Percentiles rank a stretch among this genome's conserved stretches.
Evolutionary conservation across 2,329 filamentous ascomycete genomes (phyloP).

Genomic region (Colletotrichum viniferum): DNA sequence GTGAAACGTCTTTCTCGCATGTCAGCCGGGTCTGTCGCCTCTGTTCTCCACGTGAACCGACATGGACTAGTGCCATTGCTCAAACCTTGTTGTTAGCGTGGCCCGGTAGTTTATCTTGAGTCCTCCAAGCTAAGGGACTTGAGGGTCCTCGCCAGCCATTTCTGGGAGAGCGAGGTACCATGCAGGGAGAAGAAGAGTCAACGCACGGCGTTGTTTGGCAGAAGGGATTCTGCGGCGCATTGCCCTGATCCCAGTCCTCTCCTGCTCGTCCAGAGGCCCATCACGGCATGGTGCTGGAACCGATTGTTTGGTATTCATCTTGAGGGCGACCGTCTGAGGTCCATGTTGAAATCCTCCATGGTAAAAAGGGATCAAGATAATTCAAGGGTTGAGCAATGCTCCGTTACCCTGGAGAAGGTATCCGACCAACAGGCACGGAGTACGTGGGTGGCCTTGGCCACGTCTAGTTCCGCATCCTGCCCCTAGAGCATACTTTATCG

Average conservation of each 20-base stretch:
- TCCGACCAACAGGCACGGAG: background rate
- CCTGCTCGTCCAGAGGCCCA: background rate
- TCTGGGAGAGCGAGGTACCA: background rate
- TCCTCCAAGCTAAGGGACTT: background rate
- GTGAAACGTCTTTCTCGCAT: slow-evolving; percentile 14
- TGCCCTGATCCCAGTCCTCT: background rate
- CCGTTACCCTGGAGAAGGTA: background rate
- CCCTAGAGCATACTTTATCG: background rate
- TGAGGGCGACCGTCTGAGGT: background rate
- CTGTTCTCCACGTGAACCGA: slow-evolving; percentile 14
- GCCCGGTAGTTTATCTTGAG: slow-evolving; percentile 3
- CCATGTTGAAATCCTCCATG: background rate
- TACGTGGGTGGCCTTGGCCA: background rate
- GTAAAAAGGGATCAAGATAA: background rate
- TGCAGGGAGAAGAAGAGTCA: background rate
- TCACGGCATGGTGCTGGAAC: background rate
- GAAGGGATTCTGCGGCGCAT: background rate
- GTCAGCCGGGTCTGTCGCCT: slow-evolving; percentile 8
- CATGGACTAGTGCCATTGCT: slow-evolving; percentile 5
- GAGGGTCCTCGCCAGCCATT: background rate
- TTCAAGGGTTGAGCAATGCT: background rate
- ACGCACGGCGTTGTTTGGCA: background rate
- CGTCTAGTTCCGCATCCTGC: background rate
- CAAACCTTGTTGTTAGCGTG: slow-evolving; percentile 8
- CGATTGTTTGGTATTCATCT: background rate